phyloP scores from a whole-genome alignment of 768 basidiomycete species.

The Mycena galericulata region DNA sequence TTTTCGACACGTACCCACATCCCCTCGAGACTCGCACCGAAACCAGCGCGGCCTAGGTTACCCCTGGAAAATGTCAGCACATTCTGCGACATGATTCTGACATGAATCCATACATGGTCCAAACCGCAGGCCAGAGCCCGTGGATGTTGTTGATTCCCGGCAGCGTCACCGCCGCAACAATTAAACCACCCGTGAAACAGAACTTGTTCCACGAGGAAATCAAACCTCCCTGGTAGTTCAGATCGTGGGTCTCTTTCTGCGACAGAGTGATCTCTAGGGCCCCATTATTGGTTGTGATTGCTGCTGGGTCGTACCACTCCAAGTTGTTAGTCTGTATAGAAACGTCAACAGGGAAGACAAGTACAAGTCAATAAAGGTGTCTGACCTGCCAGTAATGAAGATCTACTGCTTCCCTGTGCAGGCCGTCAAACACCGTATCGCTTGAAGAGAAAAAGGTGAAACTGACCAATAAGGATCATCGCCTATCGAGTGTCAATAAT shows the following conservation, averaged over 20 bases:
- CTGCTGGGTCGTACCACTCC: conserved; percentile 92
- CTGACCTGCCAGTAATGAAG: conserved; percentile 81
- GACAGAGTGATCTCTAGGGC: conserved; percentile 80
- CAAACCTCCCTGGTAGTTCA: conserved; percentile 81
- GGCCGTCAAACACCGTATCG: conserved; percentile 65
- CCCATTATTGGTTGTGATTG: conserved; percentile 80
- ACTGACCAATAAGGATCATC: conserved; percentile 34
- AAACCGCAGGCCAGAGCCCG: conserved; percentile 87
- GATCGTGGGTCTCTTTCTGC: conserved; percentile 72
- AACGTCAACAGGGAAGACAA: background rate
- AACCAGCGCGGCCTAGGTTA: too few species aligned
- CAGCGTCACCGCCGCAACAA: conserved; percentile 75
- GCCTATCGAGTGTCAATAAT: conserved; percentile 50
- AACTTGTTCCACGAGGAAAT: conserved; percentile 82
- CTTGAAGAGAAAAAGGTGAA: background rate
- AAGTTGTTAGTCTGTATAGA: conserved; percentile 71
- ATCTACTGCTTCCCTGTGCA: conserved; percentile 89
- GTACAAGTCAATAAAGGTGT: background rate
- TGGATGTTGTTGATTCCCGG: too few species aligned
- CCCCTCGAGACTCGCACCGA: conserved; percentile 73
- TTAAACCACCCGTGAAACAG: conserved; percentile 90
- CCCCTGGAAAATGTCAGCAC: conserved; percentile 30
- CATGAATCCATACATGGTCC: conserved; percentile 83
- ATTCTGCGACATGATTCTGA: conserved; percentile 41
- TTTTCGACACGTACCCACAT: too few species aligned